phyloP scores from a whole-genome alignment of 352 stramenopile genomes.

The Globisporangium acanthophoron region DNA sequence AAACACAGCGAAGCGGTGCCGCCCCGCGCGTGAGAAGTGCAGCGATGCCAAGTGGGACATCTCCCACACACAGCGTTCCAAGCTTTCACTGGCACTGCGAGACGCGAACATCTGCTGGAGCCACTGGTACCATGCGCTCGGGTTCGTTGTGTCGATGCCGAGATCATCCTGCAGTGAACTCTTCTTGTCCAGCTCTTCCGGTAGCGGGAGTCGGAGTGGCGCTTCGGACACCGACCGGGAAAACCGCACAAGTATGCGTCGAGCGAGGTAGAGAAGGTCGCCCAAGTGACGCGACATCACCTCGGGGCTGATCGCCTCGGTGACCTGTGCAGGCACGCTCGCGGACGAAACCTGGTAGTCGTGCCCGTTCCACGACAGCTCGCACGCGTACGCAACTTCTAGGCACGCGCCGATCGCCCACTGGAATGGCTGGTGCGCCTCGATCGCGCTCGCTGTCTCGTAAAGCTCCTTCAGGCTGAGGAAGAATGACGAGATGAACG shows the following conservation, averaged over 20 bases:
- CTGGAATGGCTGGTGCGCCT: constrained; percentile 48
- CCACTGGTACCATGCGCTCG: constrained; percentile 46
- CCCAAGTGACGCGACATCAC: constrained; percentile 58
- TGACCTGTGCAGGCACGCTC: constrained; percentile 32
- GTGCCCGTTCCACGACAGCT: constrained; percentile 66
- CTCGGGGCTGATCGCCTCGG: constrained; percentile 47
- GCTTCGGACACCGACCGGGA: background rate
- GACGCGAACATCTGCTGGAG: constrained; percentile 39
- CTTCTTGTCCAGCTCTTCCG: background rate
- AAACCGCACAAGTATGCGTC: constrained; percentile 50
- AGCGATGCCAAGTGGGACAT: constrained; percentile 71
- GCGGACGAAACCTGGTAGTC: constrained; percentile 52
- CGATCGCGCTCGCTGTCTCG: constrained; percentile 12
- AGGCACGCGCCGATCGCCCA: constrained; percentile 73
- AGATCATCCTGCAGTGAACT: background rate
- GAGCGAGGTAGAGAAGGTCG: constrained; percentile 68
- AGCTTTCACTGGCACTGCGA: constrained; percentile 17
- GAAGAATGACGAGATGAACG: constrained; percentile 58
- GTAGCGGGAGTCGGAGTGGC: background rate
- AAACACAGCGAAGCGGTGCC: constrained; percentile 75
- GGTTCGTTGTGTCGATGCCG: constrained; percentile 6
- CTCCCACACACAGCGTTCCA: constrained; percentile 62
- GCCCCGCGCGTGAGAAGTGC: constrained; percentile 63
- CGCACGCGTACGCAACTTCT: constrained; percentile 70
- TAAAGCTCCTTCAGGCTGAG: constrained; percentile 25